Conservation (phyloP, 148 eudicot species). For the Camellia japonica region DNA sequence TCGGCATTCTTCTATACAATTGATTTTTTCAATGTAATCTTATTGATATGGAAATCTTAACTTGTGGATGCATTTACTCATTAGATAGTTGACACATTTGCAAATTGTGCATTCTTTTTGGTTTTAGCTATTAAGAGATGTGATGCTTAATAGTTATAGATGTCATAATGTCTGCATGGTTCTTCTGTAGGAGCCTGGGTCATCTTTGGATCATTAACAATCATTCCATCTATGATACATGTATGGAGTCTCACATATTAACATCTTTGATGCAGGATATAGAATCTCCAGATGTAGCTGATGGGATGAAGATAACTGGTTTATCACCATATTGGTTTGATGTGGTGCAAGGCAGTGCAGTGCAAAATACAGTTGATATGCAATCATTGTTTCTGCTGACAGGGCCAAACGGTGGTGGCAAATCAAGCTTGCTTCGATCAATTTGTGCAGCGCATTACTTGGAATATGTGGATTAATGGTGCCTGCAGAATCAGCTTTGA, state of each 20-base stretch:
- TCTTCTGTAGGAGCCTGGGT: background rate
- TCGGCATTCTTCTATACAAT: background rate
- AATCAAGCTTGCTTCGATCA: conserved; percentile 91
- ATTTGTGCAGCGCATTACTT: conserved; percentile 92
- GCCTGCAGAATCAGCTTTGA: conserved; percentile 84
- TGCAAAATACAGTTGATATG: conserved; percentile 73
- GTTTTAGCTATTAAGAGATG: background rate
- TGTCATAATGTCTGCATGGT: background rate
- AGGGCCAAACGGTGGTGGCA: conserved; percentile 98
- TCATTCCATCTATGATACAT: background rate
- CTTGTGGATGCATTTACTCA: background rate
- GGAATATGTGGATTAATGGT: conserved; percentile 98
- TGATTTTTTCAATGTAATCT: too few relatives aligned
- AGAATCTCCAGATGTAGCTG: conserved; percentile 25
- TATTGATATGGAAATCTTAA: background rate
- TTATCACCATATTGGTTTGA: conserved; percentile 95
- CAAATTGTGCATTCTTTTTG: background rate
- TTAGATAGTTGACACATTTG: background rate
- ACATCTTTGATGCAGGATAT: conserved; percentile 38
- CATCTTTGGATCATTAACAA: background rate
- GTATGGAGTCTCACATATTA: background rate
- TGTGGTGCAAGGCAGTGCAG: conserved; percentile 77
- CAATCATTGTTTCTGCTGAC: conserved; percentile 84
- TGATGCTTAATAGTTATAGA: background rate
- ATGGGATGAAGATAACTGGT: conserved; percentile 71